Evolutionary conservation across 148 eudicot species (phyloP).

Genomic region (Rhododendron griersonianum): DNA sequence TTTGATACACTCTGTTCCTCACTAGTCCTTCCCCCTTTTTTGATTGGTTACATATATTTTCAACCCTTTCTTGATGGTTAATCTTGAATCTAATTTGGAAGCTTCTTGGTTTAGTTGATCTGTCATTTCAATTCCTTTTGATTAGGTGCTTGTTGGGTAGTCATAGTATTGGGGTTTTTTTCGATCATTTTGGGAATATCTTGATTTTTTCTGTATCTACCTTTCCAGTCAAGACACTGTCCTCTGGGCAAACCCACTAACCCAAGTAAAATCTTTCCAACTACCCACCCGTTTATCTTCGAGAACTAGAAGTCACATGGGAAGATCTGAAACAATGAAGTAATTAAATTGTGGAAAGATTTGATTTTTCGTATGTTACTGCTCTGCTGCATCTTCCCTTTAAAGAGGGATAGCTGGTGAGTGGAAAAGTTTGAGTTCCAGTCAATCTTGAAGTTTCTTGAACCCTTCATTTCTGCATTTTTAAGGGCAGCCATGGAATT

Average conservation of each 20-base stretch:
- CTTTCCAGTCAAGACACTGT: not conserved
- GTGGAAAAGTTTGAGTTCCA: not conserved
- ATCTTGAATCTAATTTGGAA: not conserved
- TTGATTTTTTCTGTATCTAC: not conserved
- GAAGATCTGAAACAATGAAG: not conserved
- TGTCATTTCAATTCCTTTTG: not conserved
- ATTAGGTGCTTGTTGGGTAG: not conserved
- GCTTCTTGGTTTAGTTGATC: not conserved
- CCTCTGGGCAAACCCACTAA: not conserved
- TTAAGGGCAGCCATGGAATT: not conserved
- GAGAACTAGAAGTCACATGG: not conserved
- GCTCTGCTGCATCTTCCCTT: not conserved
- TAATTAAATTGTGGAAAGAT: not conserved
- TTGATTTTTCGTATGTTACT: not conserved
- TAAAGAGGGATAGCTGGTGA: not conserved
- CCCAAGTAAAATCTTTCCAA: not conserved
- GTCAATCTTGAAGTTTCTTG: not conserved
- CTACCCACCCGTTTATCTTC: not conserved
- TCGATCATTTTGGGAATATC: not conserved
- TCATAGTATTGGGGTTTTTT: not conserved
- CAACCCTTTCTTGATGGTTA: slow-evolving; percentile 3
- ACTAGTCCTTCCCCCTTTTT: not conserved
- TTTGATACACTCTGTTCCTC: not conserved
- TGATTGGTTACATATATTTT: not conserved
- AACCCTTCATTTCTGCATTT: not conserved